Conservation (phyloP, 176 grass and related monocot genomes). For the Pharus latifolius region DNA sequence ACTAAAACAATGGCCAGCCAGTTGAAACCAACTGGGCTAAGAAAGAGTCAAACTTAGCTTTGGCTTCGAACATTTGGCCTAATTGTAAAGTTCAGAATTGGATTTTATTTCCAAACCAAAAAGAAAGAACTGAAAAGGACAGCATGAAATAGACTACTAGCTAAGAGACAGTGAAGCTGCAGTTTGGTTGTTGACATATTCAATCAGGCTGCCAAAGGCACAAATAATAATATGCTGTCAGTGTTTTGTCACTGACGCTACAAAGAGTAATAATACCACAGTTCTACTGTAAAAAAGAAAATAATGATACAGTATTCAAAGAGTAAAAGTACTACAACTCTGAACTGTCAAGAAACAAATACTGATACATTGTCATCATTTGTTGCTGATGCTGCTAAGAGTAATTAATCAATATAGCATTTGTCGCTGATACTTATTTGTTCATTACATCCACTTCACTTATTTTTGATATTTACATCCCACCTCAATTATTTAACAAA, state of each 20-base stretch:
- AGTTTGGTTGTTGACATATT: background rate
- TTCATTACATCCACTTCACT: background rate
- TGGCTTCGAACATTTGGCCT: conserved; percentile 33
- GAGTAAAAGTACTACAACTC: background rate
- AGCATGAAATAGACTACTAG: background rate
- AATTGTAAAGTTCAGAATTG: conserved; percentile 18
- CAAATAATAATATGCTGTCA: background rate
- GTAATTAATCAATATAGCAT: background rate
- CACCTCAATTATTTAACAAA: background rate
- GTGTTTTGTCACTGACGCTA: background rate
- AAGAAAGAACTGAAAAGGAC: conserved; percentile 5
- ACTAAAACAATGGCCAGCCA: conserved; percentile 3
- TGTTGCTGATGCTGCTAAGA: background rate
- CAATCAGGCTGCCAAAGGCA: background rate
- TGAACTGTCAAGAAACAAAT: background rate
- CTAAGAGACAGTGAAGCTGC: background rate
- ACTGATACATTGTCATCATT: background rate
- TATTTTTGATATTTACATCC: background rate
- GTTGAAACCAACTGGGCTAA: conserved; percentile 15
- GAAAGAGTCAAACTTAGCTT: conserved; percentile 25
- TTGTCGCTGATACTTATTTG: background rate
- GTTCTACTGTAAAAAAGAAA: background rate
- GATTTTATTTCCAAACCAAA: background rate
- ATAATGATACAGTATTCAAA: background rate
- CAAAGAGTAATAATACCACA: background rate